phyloP scores from a whole-genome alignment of 2,329 filamentous ascomycete genomes.

The Fusarium xylarioides region DNA sequence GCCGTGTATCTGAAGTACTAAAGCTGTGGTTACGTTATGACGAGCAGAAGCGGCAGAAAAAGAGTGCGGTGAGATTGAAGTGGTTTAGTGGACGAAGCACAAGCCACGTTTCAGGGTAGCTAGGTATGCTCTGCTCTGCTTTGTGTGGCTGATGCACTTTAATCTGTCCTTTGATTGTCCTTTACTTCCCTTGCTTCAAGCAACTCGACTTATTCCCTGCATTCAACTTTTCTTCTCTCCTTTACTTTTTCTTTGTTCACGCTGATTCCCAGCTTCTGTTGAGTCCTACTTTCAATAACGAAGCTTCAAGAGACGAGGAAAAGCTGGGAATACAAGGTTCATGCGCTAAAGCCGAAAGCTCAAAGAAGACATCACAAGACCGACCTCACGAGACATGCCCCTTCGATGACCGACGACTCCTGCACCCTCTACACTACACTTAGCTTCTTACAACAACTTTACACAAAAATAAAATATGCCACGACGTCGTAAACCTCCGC shows the following conservation, averaged over 20 bases:
- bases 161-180: slow-evolving; percentile 25
- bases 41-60: slow-evolving; percentile 31
- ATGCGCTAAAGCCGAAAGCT: slow-evolving; percentile 9
- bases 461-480: slow-evolving; percentile 52
- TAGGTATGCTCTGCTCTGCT: neutral
- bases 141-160: slow-evolving; percentile 21
- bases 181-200: neutral
- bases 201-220: slow-evolving; percentile 4
- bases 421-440: neutral
- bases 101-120: slow-evolving; percentile 18
- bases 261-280: neutral
- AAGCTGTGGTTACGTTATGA: slow-evolving; percentile 11
- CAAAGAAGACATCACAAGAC: slow-evolving; percentile 11
- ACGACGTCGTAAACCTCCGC: slow-evolving; percentile 65
- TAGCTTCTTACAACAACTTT: neutral
- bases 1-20: neutral
- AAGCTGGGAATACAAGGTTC: neutral
- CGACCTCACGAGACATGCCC: slow-evolving; percentile 34
- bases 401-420: slow-evolving; percentile 20
- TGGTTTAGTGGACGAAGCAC: neutral
- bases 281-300: neutral
- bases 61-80: slow-evolving; percentile 13
- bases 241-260: neutral
- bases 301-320: neutral
- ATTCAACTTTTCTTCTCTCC: slow-evolving; percentile 11